Evolutionary conservation across 768 basidiomycete species (phyloP).

Genomic region (Nidula microcarpa): DNA sequence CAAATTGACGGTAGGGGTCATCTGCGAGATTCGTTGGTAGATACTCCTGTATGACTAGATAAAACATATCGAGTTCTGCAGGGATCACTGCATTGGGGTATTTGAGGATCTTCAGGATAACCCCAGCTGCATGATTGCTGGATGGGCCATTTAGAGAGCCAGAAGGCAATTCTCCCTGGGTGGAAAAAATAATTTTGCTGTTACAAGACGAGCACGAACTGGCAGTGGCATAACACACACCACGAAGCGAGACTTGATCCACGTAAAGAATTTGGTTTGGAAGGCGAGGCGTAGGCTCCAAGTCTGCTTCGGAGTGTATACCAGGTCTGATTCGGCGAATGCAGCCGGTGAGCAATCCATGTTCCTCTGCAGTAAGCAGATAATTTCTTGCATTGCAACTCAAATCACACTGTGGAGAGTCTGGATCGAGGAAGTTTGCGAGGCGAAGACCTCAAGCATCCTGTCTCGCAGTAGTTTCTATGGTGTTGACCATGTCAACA

Average conservation of each 20-base stretch:
- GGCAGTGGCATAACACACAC: neutral
- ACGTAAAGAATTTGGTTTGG: neutral
- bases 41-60: neutral
- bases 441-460: constrained; percentile 6
- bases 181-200: neutral
- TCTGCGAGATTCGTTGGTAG: neutral
- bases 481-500: neutral
- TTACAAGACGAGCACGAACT: neutral
- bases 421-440: constrained; percentile 3
- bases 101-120: neutral
- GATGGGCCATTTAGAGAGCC: neutral
- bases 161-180: neutral
- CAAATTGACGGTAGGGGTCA: neutral
- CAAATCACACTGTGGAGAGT: neutral
- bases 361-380: neutral
- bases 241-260: neutral
- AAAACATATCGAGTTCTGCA: neutral
- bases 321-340: neutral
- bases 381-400: neutral
- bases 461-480: constrained; percentile 4
- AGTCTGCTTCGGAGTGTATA: neutral
- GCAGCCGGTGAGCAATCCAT: neutral
- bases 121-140: neutral
- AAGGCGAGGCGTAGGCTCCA: neutral
- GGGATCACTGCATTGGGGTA: neutral